A percentile compares a stretch with the other conserved stretches of the same genome.
phyloP scores from a whole-genome alignment of 2,329 filamentous ascomycete species.

The Botrytis elliptica region DNA sequence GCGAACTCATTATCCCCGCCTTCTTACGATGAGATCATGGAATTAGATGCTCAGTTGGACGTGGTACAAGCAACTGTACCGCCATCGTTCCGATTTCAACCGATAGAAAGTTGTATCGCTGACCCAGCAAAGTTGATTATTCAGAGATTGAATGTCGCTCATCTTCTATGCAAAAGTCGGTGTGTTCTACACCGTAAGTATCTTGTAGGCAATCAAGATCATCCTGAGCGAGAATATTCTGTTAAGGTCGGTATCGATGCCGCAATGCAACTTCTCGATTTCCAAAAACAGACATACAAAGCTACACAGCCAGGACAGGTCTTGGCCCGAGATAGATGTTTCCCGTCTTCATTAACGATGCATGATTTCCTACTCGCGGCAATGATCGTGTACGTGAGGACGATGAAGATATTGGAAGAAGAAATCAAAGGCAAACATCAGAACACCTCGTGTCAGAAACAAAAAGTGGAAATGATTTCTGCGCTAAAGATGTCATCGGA shows the following conservation, averaged over 20 bases:
- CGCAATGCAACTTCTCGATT: slow-evolving; percentile 31
- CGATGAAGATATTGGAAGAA: neutral
- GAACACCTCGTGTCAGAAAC: neutral
- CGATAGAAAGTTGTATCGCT: slow-evolving; percentile 25
- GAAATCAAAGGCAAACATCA: neutral
- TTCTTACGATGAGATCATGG: neutral
- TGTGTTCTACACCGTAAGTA: slow-evolving; percentile 38
- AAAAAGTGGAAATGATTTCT: slow-evolving; percentile 8
- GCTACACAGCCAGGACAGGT: slow-evolving; percentile 32
- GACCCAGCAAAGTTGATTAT: slow-evolving; percentile 31
- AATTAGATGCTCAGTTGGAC: neutral
- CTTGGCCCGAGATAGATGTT: slow-evolving; percentile 32
- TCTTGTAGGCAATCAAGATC: slow-evolving; percentile 28
- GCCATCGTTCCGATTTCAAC: slow-evolving; percentile 25
- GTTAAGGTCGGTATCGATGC: slow-evolving; percentile 29
- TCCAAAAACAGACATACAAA: slow-evolving; percentile 29
- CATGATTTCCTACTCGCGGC: slow-evolving; percentile 41
- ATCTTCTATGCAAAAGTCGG: slow-evolving; percentile 35
- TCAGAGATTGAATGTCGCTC: slow-evolving; percentile 32
- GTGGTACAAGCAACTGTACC: neutral
- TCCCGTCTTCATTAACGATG: slow-evolving; percentile 34
- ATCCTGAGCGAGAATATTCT: slow-evolving; percentile 27
- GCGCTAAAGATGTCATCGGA: slow-evolving; percentile 1
- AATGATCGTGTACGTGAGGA: slow-evolving; percentile 48
- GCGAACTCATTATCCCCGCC: slow-evolving; percentile 26